Percentiles rank a stretch among this genome's conserved stretches.
These are phyloP conservation scores for Didymella exigua DNA, from an alignment of 2,329 filamentous ascomycete species.

Conservation along the genomic window DNA sequence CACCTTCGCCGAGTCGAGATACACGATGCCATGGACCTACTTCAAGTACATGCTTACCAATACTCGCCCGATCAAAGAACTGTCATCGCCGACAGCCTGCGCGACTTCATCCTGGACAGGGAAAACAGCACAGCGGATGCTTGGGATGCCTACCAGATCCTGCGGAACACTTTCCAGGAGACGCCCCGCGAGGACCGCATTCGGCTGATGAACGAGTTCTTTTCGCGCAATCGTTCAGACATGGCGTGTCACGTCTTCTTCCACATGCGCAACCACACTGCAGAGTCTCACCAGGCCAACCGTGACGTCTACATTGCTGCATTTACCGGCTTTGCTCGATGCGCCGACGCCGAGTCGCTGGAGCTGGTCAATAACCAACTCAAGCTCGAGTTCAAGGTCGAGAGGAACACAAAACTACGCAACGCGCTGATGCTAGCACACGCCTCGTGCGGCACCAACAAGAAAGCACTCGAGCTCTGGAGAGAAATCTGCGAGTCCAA, in stretches of 20 bases:
- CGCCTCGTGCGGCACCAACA: conserved; percentile 68
- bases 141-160: conserved; percentile 66
- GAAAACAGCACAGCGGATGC: conserved; percentile 68
- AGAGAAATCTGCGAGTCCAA: conserved; percentile 77
- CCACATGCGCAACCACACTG: conserved; percentile 84
- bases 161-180: conserved; percentile 64
- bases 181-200: conserved; percentile 70
- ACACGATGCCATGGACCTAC: conserved; percentile 78
- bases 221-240: conserved; percentile 75
- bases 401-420: conserved; percentile 74
- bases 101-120: conserved; percentile 69
- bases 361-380: conserved; percentile 88
- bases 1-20: conserved; percentile 78
- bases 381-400: conserved; percentile 85
- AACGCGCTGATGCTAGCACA: conserved; percentile 91
- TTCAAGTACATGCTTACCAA: conserved; percentile 74
- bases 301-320: conserved; percentile 77
- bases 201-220: conserved; percentile 81
- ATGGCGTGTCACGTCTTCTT: conserved; percentile 88
- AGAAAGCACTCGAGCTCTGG: conserved; percentile 79
- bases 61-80: conserved; percentile 73
- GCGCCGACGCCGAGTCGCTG: conserved; percentile 67
- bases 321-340: conserved; percentile 74
- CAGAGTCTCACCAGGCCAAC: conserved; percentile 67
- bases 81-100: conserved; percentile 68